phyloP scores from a whole-genome alignment of 108 stramenopile species.

The Schizochytrium sp. region DNA sequence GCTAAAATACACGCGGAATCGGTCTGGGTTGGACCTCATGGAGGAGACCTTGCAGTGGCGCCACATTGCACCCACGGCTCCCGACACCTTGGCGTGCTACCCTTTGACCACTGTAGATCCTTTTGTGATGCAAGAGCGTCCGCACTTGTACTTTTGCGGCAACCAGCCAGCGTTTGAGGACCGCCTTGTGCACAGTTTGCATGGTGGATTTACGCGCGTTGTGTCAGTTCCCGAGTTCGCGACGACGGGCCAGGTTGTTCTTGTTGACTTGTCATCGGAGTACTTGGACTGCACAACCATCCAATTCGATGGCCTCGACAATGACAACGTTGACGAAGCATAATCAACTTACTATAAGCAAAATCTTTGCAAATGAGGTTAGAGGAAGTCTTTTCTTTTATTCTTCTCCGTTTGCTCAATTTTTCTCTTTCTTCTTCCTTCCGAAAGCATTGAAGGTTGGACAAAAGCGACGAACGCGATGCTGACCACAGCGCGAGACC shows the following conservation, averaged over 20 bases:
- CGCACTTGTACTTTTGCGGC: conserved; percentile 43
- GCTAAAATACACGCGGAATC: conserved; percentile 19
- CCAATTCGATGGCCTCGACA: conserved; percentile 11
- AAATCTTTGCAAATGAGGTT: too few relatives aligned
- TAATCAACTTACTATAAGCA: too few relatives aligned
- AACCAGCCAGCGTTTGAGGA: conserved; percentile 38
- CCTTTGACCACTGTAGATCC: conserved; percentile 41
- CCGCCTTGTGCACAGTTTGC: conserved; percentile 6
- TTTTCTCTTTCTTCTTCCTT: too few relatives aligned
- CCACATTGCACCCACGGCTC: conserved; percentile 48
- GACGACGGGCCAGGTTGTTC: conserved; percentile 35
- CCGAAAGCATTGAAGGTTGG: too few relatives aligned
- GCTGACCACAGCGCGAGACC: too few relatives aligned
- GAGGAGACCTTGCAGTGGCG: conserved; percentile 42
- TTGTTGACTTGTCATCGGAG: conserved; percentile 29
- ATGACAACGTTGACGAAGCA: too few relatives aligned
- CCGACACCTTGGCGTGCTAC: conserved; percentile 52
- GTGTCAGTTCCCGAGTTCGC: conserved; percentile 38
- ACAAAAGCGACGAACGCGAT: too few relatives aligned
- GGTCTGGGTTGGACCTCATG: conserved; percentile 3
- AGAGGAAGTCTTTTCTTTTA: too few relatives aligned
- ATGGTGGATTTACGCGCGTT: conserved; percentile 9
- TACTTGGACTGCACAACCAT: conserved; percentile 38
- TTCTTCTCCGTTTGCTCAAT: too few relatives aligned
- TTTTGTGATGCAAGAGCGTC: conserved; percentile 41